phyloP scores from a whole-genome alignment of 164 flowering plant species.

The Vitis rupestris region DNA sequence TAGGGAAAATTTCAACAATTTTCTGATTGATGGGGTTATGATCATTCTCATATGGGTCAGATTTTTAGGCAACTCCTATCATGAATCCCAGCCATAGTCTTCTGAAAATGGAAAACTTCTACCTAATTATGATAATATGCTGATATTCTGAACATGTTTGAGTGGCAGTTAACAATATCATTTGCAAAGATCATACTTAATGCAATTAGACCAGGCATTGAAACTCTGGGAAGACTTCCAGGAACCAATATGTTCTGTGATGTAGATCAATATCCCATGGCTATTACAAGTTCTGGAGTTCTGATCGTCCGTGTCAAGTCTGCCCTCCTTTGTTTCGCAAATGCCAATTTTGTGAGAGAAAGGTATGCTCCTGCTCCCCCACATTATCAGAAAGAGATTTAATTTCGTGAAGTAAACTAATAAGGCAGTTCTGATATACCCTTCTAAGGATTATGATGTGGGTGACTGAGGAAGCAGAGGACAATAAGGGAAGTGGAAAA shows the following conservation, averaged over 20 bases:
- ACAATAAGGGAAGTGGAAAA: conserved; percentile 14
- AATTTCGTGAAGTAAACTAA: too few relatives aligned
- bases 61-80: too few relatives aligned
- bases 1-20: too few relatives aligned
- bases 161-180: conserved; percentile 57
- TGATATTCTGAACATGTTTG: not conserved
- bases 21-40: too few relatives aligned
- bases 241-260: conserved; percentile 51
- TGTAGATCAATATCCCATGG: conserved; percentile 57
- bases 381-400: too few relatives aligned
- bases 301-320: conserved; percentile 48
- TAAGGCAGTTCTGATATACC: not conserved
- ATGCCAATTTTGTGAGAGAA: conserved; percentile 61
- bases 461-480: conserved; percentile 26
- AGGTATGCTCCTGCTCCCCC: conserved; percentile 30
- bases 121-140: too few relatives aligned
- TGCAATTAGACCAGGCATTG: conserved; percentile 51
- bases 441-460: conserved; percentile 47
- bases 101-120: too few relatives aligned
- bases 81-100: too few relatives aligned
- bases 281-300: conserved; percentile 36
- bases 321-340: conserved; percentile 63
- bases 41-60: too few relatives aligned
- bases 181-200: conserved; percentile 52
- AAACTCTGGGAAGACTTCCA: conserved; percentile 53